Evolutionary conservation across 2,329 filamentous ascomycete species (phyloP).

Genomic region (Phyllachora maydis): DNA sequence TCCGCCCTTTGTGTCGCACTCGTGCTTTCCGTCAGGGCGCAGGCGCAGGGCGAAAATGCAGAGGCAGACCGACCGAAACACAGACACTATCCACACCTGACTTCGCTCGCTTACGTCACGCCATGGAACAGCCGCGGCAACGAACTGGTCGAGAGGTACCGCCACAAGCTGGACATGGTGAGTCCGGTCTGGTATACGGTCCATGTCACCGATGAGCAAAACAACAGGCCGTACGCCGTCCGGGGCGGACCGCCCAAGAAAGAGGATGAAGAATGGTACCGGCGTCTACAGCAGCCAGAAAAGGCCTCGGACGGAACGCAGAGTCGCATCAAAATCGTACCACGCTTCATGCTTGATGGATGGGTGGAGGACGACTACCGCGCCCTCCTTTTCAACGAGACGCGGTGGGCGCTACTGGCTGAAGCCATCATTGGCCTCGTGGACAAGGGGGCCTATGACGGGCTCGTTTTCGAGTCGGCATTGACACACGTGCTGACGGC

Average conservation of each 20-base stretch:
- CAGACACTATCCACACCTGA: constrained; percentile 2
- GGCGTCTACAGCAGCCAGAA: not conserved
- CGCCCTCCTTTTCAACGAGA: constrained; percentile 6
- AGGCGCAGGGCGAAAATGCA: too few relatives aligned
- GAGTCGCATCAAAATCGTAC: constrained; percentile 3
- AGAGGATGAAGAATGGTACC: constrained; percentile 2
- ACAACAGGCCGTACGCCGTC: constrained; percentile 5
- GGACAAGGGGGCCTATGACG: constrained; percentile 4
- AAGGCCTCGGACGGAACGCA: not conserved
- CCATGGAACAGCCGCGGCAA: constrained; percentile 7
- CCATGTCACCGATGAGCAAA: constrained; percentile 3
- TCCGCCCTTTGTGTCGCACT: too few relatives aligned
- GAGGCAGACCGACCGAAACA: too few relatives aligned
- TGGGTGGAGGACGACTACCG: constrained; percentile 5
- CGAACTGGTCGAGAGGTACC: constrained; percentile 5
- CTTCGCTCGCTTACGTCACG: constrained; percentile 6
- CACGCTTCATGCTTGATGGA: constrained; percentile 6
- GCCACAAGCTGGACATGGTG: constrained; percentile 6
- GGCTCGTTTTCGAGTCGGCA: constrained; percentile 6
- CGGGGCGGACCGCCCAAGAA: constrained; percentile 3
- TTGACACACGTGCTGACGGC: constrained; percentile 5
- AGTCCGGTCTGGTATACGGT: constrained; percentile 7
- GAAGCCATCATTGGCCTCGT: constrained; percentile 4
- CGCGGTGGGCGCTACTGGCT: constrained; percentile 4
- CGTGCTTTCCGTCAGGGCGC: too few relatives aligned